Base-by-base conservation (phyloP, 345 rosid species). In the Eucalyptus decipiens region DNA sequence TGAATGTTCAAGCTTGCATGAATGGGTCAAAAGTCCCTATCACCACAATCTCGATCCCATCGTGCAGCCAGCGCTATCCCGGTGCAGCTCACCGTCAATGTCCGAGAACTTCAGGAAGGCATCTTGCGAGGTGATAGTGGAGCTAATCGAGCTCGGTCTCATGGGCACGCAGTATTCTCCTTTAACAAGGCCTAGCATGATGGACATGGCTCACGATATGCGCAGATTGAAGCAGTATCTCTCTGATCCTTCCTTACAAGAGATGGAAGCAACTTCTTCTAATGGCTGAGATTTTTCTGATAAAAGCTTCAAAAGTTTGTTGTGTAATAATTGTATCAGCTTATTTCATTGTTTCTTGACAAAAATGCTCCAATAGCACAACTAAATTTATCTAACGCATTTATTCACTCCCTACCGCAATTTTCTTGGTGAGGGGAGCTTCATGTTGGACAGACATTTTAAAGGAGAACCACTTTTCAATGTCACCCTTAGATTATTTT, bases 161-260 rank as follows among this genome's bases (percentile, higher is more conserved):
- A 87, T 96, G 58, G 94, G 99, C 92, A 94, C 98, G 5, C 98
- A 95, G 48, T 90, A 91, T 86, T 94, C 91, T 88, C 98, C 99
- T 87, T 91, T 95, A 81, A 93, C 93, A 58, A 94, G 99, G 91
- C 99, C 99, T 81, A 94, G 83, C 91, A 98, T 96, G 99, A 88
- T 94, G 11, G 96, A 97, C 89, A 94, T 98, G 4, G 94, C 97
- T 32, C 81, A 90, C 34, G 99, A 97, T 90, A 95, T 98, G 93
- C 94, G 95, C 47, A 89, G 93, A 88, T 93, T 97, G 67, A 98
- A 95, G 94, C 94, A 96, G 24, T 94, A 90, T 87, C 92, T 98
- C 11, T 93, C 95, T n/a, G 87, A 86, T 88, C 93, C 93, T 88
- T 87, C 94, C 88, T 92, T 89, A 9, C 90, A 87, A 49, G 86